Evolutionary conservation across 2,329 filamentous ascomycete species (phyloP).

Genomic region (Mariannaea elegans): DNA sequence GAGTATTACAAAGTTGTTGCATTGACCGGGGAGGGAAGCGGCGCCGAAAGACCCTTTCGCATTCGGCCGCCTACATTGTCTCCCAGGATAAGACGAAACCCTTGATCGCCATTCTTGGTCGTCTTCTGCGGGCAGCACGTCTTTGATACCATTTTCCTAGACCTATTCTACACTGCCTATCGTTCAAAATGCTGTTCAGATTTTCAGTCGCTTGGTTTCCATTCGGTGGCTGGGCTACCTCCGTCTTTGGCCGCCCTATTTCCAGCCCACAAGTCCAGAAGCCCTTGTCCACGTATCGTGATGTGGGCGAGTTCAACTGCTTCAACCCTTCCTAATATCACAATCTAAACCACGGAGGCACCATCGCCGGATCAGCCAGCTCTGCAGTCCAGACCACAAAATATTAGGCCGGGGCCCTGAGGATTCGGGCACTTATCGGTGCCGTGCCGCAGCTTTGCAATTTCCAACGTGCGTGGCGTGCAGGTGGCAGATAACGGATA

Average conservation of each 20-base stretch:
- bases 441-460: conserved; percentile 64
- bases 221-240: conserved; percentile 38
- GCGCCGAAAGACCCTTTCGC: too few relatives aligned
- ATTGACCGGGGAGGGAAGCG: too few relatives aligned
- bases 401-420: conserved; percentile 54
- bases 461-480: conserved; percentile 63
- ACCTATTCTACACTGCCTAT: not conserved
- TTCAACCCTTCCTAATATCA: conserved; percentile 59
- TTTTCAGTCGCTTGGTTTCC: conserved; percentile 31
- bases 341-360: conserved; percentile 67
- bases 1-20: too few relatives aligned
- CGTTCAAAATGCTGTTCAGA: not conserved
- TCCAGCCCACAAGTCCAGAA: conserved; percentile 2
- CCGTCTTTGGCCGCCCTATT: conserved; percentile 38
- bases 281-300: conserved; percentile 18
- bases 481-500: conserved; percentile 61
- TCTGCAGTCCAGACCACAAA: conserved; percentile 56
- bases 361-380: conserved; percentile 62
- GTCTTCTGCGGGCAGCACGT: conserved; percentile 16
- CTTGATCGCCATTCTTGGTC: conserved; percentile 26
- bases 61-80: too few relatives aligned
- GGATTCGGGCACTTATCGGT: conserved; percentile 60
- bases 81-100: too few relatives aligned
- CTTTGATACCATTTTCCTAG: too few relatives aligned
- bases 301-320: conserved; percentile 36